Percentiles rank a stretch among this genome's conserved stretches.
These are phyloP conservation scores for Volvariella volvacea DNA, from an alignment of 1,284 basidiomycete species.

Conservation along the genomic window DNA sequence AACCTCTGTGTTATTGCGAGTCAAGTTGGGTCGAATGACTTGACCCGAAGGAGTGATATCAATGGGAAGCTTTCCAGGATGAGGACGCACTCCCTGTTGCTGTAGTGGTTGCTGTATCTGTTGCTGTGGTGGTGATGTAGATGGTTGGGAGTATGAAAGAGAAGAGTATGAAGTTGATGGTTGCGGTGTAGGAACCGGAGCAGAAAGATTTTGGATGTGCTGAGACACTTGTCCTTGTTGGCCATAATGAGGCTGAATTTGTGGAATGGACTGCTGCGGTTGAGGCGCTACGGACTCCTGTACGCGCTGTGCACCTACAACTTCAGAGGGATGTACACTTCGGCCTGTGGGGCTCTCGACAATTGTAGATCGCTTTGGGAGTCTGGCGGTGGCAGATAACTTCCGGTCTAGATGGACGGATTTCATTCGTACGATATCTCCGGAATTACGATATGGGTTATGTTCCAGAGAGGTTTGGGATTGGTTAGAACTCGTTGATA, in stretches of 20 bases:
- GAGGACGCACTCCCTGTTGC: slow-evolving; percentile 18
- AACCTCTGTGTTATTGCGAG: slow-evolving; percentile 80
- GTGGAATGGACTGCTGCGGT: slow-evolving; percentile 22
- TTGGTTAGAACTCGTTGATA: slow-evolving; percentile 29
- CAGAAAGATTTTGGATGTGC: slow-evolving; percentile 23
- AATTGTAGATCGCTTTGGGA: slow-evolving; percentile 92
- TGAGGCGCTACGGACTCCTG: slow-evolving; percentile 25
- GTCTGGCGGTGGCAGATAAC: slow-evolving; percentile 83
- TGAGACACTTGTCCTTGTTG: slow-evolving; percentile 31
- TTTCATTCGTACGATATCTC: slow-evolving; percentile 93
- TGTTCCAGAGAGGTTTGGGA: slow-evolving; percentile 32
- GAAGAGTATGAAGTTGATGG: slow-evolving; percentile 13
- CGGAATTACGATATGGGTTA: slow-evolving; percentile 78
- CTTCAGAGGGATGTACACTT: slow-evolving; percentile 66
- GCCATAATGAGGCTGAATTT: slow-evolving; percentile 26
- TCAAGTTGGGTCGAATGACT: slow-evolving; percentile 67
- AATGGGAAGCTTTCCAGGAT: slow-evolving; percentile 20
- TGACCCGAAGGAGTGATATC: slow-evolving; percentile 34
- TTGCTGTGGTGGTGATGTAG: slow-evolving; percentile 16
- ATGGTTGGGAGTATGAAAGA: slow-evolving; percentile 28
- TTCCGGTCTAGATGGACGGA: slow-evolving; percentile 92
- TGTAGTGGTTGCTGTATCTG: slow-evolving; percentile 18
- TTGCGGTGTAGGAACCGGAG: slow-evolving; percentile 11
- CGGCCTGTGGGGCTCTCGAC: slow-evolving; percentile 94
- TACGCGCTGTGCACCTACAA: slow-evolving; percentile 32